Base-by-base conservation (phyloP, 257 asterid species). In the Thymus mandschuricus region DNA sequence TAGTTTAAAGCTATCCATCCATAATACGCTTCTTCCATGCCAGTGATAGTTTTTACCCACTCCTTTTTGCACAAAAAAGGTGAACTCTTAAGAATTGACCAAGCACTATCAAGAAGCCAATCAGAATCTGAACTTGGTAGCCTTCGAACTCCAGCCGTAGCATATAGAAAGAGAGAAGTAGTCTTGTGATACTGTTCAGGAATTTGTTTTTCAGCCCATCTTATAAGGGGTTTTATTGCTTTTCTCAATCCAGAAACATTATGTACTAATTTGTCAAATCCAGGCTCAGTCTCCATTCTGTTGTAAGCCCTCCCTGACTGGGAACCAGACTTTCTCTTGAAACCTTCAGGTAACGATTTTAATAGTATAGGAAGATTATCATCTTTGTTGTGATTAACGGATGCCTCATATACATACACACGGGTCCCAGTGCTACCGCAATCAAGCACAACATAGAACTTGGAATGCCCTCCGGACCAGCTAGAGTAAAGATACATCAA, bases 351-450 rank as follows among this genome's bases (percentile, higher is more conserved):
- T 80, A 92, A 60, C 35, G 98, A 87, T 78, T 80, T 92, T 69
- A 92, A 57, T 13, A 79, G 43, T 72, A 95, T 80, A 54, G 98
- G 99, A 55, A 95, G 96, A 62, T 72, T 79, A 30, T 80, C 83
- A 60, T 87, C 92, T 38, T 83, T 85, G 30, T 82, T 66, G 57
- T 75, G 77, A 77, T 88, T 86, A 56, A 81, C 55, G 3, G 90
- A 81, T 41, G 97, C 96, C 82, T 88, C 82, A 75, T 92, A 92
- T 59, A 95, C 96, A 81, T 88, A 89, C 72, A 92, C 96, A 55
- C 99, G 98, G 79, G 97, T 89, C 48, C 99, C 99, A 2, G 98
- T 95, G 84, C 99, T 95, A 60, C 99, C 99, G 77, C 99, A 90
- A 77, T 95, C 98, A 70, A 95, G 86, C 71, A 92, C 98, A 55